These are phyloP conservation scores for Leishmania arabica DNA, from an alignment of 208 protist genomes.

Conservation along the genomic window DNA sequence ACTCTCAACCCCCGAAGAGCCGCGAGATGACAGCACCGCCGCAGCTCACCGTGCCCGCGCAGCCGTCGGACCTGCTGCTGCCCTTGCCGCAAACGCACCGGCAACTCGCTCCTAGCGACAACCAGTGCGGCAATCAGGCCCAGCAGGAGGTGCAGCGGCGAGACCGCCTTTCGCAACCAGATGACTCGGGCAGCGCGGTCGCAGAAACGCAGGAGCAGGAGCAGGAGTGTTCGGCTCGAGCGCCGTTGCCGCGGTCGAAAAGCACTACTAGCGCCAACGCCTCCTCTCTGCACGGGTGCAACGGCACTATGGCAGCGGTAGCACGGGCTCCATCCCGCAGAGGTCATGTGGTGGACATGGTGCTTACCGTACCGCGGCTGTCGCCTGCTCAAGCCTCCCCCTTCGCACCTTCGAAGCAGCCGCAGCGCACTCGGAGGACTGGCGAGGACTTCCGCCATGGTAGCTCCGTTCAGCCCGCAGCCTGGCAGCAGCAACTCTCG, in stretches of 20 bases:
- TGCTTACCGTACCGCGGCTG: slow-evolving; percentile 5
- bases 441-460: not conserved
- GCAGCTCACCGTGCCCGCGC: not conserved
- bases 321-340: not conserved
- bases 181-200: not conserved
- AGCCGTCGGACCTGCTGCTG: not conserved
- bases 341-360: not conserved
- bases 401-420: not conserved
- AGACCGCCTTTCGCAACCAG: not conserved
- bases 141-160: not conserved
- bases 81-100: not conserved
- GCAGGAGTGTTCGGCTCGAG: not conserved
- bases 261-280: not conserved
- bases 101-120: not conserved
- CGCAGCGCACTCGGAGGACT: not conserved
- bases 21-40: not conserved
- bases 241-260: slow-evolving; percentile 16
- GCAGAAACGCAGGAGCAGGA: not conserved
- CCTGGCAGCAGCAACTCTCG: not conserved
- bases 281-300: not conserved
- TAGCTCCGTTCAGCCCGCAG: not conserved
- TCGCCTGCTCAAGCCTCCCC: not conserved
- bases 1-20: not conserved
- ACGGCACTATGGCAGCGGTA: not conserved
- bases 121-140: not conserved